A percentile compares a stretch with the other conserved stretches of the same genome.
These are phyloP conservation scores for Pisolithus microcarpus DNA, from an alignment of 768 basidiomycete genomes.

Conservation along the genomic window DNA sequence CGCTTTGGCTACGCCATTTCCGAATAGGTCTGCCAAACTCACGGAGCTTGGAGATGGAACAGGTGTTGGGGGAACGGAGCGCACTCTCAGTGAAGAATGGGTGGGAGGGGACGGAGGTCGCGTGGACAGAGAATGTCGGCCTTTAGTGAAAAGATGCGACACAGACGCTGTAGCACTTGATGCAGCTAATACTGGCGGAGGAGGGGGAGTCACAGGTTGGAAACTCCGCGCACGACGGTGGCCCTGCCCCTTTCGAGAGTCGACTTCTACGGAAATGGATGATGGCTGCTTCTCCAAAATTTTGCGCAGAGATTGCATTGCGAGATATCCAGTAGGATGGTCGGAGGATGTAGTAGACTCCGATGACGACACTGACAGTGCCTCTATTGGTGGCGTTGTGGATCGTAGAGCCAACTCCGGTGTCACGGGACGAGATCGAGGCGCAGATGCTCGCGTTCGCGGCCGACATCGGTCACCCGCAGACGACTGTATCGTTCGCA, in stretches of 20 bases:
- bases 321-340: constrained; percentile 47
- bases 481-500: constrained; percentile 6
- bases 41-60: constrained; percentile 27
- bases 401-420: constrained; percentile 27
- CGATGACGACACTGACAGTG: constrained; percentile 43
- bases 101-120: constrained; percentile 55
- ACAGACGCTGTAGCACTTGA: constrained; percentile 74
- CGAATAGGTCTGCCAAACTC: constrained; percentile 23
- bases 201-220: constrained; percentile 39
- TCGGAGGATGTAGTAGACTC: constrained; percentile 51
- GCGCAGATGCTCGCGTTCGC: constrained; percentile 4
- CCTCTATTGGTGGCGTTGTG: constrained; percentile 55
- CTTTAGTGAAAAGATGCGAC: constrained; percentile 68
- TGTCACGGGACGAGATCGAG: constrained; percentile 25
- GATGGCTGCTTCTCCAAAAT: constrained; percentile 53
- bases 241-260: constrained; percentile 9
- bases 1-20: constrained; percentile 22
- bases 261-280: constrained; percentile 18
- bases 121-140: constrained; percentile 51
- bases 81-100: constrained; percentile 39
- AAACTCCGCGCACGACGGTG: constrained; percentile 14
- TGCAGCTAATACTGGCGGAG: constrained; percentile 50
- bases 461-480: constrained; percentile 9
- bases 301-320: constrained; percentile 59
- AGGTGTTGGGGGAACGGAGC: constrained; percentile 31